Conservation (phyloP, 2,329 filamentous ascomycete genomes). For the Aureobasidium zeae region DNA sequence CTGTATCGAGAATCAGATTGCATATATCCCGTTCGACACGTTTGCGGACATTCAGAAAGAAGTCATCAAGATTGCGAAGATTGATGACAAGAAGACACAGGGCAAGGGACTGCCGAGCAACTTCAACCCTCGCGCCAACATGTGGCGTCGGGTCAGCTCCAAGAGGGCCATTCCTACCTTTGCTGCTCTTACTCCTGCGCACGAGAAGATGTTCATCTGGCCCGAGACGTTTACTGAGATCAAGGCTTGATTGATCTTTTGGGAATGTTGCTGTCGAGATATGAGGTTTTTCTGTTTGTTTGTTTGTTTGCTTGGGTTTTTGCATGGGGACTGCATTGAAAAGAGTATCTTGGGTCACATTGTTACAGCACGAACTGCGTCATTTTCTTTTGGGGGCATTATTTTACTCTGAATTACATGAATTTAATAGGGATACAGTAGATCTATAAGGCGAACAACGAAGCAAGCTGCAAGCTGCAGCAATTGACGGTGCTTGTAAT, state of each 20-base stretch:
- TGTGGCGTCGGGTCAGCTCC: conserved; percentile 56
- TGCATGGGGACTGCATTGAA: too few species aligned
- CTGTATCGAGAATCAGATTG: conserved; percentile 52
- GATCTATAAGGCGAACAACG: too few species aligned
- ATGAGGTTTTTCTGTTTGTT: neutral
- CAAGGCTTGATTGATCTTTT: conserved; percentile 6
- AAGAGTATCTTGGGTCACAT: too few species aligned
- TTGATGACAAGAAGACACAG: conserved; percentile 53
- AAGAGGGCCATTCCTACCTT: conserved; percentile 45
- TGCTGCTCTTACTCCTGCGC: conserved; percentile 42
- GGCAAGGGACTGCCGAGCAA: conserved; percentile 50
- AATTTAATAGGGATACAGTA: too few species aligned
- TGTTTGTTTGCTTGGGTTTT: neutral
- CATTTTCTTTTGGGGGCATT: too few species aligned
- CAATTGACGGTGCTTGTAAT: too few species aligned
- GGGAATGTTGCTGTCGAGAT: conserved; percentile 6
- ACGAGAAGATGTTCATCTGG: conserved; percentile 56
- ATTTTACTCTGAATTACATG: too few species aligned
- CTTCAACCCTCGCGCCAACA: conserved; percentile 60
- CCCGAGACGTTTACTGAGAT: conserved; percentile 43
- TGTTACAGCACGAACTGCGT: too few species aligned
- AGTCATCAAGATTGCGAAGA: conserved; percentile 47
- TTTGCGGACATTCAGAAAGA: conserved; percentile 57
- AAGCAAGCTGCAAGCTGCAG: too few species aligned
- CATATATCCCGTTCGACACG: conserved; percentile 54